Base-by-base conservation (phyloP, 306 rosid species). In the Phaseolus lunatus region DNA sequence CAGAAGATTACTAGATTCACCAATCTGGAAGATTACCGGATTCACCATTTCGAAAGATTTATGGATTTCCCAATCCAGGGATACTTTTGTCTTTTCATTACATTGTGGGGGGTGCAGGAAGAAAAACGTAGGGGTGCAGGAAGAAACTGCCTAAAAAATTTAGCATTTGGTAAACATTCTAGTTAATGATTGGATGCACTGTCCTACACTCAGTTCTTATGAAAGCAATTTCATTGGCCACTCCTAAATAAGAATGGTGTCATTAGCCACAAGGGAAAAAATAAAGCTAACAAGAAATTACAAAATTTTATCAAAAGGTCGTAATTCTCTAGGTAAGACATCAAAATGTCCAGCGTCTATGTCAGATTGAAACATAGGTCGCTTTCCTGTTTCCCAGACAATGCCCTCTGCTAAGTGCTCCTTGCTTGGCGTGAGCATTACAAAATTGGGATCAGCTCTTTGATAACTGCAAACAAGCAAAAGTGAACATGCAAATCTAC, bases 391-490 rank as follows among this genome's bases (percentile, higher is more conserved):
- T 86, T 90, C 67, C 97, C 96, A 89, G 63, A 81, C 83, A 39
- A 91, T 73, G 86, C 99, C 97, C 75, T 92, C 87, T 16, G 97
- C 99, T 50, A 89, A 77, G 85, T 95, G 97, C 86, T 91, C 97
- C 85, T 90, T 95, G 81, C 71, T 91, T 41, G 94, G 97, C 11
- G 99, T 92, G 81, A 95, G 92, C 97, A 95, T 93, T 49, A 91
- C 96, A 57, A 67, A 92, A 87, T 92, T 92, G 20, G 99, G 97
- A 88, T 95, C 97, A 4, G 99, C 99, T 86, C 97, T 91, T 89
- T 90, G 89, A 80, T 95, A 95, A 70, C 97, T 95, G 92, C 83
- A 77, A 67, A 78, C 49, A 18, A 69, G 76, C 39, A 57, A 78
- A 41, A 41, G 19, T 24, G 67, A 43, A 70, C 52, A 33, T 8